Evolutionary conservation across 2,329 filamentous ascomycete genomes (phyloP), one percentile per base, ranked within the genome.

Genomic region (Tolypocladium nubicola): DNA sequence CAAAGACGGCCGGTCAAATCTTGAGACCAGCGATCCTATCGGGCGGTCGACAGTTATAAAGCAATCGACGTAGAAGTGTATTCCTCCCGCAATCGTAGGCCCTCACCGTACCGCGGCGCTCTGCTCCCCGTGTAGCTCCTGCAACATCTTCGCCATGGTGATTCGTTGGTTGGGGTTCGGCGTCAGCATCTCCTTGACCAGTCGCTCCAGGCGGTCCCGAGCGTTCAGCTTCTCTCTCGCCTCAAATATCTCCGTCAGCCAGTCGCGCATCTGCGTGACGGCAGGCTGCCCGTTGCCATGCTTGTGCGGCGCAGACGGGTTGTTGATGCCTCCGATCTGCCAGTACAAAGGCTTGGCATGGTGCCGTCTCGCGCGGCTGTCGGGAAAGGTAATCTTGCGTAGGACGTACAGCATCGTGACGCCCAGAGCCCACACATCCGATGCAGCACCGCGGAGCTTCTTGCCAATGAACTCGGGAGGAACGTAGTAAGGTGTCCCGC

Each of bases 401-500:
- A 84, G 67, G 5, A 82, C 76, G 60, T 84, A 84, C 23, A 84
- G 73, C 81, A 84, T 83, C 37, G 80, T 83, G 54, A 84, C 73
- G 52, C 81, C 81, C 37, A 84, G 69, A 0, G 80, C 81, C 81
- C 81, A 84, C 10, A 83, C 79, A 61, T 84, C 81, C 37, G 80
- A 81, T 2, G 80, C 71, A 4, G 77, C 67, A 4, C 81, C 81
- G 38, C 81, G 79, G 52, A 75, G 71, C 66, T 78, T 80, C 55
- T 74, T 70, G 14, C 77, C 79, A 59, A 84, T 81, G 65, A 82
- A 85, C 66, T 85, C 82, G 26, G 81, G 81, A 1, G 82, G 81
- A 23, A 85, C 75, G 64, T 85, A 85, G 68, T 82, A 84, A 14
- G 82, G 82, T 16, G 82, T 85, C 54, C 82, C 82, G 33, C 81